Base-by-base conservation (phyloP, 1,139 yeast species). In the Suhomyces guaymorum region DNA sequence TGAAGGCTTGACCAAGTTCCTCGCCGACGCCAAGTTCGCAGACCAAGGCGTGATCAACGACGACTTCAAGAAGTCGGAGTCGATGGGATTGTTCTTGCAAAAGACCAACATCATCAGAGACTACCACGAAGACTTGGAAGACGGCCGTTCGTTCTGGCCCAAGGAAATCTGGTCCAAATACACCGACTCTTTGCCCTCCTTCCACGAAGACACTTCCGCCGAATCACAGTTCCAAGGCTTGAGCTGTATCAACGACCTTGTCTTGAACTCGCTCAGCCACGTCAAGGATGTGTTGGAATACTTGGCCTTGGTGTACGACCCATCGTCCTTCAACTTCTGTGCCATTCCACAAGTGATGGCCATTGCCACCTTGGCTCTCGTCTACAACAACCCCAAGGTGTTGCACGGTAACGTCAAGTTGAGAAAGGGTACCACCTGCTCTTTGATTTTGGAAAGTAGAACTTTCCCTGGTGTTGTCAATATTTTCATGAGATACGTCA, bases 341-440 rank as follows among this genome's bases (percentile, higher is more conserved):
- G 90, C 97, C 12, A 92, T 92, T 55, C 98, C 98, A 13, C 98
- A 92, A 63, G 97, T 90, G 20, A 92, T 92, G 98, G 96, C 97
- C 26, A 83, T 92, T 57, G 97, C 97, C 7, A 88, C 97, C 0
- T 70, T 92, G 51, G 90, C 92, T 16, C 71, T 82, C 38, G 85
- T 92, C 26, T 90, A 85, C 70, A 82, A 86, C 57, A 94, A 94
- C 63, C 82, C 82, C 7, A 59, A 69, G 4, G 85, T 92, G 3
- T 76, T 92, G 53, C 75, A 80, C 33, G 59, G 63, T 25, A 81
- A 86, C 52, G 84, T 92, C 44, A 94, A 94, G 69, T 84, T 94
- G 56, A 78, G 97, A 63, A 86, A 87, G 63, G 97, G 97, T n/a
- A 79, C 86, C 24, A 83, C 98, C 1, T 83, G 89, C 52, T 66